A percentile compares a stretch with the other conserved stretches of the same genome.
phyloP scores from a whole-genome alignment of 1,284 basidiomycete genomes.

The Irpex lacteus region DNA sequence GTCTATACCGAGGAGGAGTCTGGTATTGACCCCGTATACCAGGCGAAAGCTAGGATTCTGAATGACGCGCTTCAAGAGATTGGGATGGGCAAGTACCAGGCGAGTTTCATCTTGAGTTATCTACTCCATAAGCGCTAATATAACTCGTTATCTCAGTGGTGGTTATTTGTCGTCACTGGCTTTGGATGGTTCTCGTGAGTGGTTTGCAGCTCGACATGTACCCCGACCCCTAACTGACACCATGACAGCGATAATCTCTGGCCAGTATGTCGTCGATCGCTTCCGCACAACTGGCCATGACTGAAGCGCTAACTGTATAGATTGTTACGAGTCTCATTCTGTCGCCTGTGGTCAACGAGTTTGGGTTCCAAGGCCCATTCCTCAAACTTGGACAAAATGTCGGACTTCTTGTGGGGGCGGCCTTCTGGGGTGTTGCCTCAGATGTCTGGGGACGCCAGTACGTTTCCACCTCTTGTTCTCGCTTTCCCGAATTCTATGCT shows the following conservation, averaged over 20 bases:
- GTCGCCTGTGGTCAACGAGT: conserved; percentile 54
- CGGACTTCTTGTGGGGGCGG: conserved; percentile 66
- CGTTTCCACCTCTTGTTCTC: conserved; percentile 25
- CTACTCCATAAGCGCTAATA: background rate
- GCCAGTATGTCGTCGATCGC: conserved; percentile 42
- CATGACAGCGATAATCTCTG: conserved; percentile 56
- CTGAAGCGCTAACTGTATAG: conserved; percentile 17
- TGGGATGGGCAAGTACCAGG: conserved; percentile 73
- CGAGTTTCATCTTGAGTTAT: conserved; percentile 1
- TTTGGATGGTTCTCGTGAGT: conserved; percentile 44
- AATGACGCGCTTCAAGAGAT: conserved; percentile 70
- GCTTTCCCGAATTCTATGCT: background rate
- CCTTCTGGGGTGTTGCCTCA: conserved; percentile 59
- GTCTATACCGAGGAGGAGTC: conserved; percentile 43
- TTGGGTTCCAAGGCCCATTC: conserved; percentile 50
- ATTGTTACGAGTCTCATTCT: conserved; percentile 57
- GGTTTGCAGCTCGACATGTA: background rate
- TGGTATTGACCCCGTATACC: conserved; percentile 57
- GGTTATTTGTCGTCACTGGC: conserved; percentile 17
- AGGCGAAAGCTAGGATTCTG: conserved; percentile 58
- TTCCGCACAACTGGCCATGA: background rate
- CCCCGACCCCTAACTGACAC: conserved; percentile 10
- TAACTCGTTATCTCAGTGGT: conserved; percentile 15
- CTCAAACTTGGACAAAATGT: conserved; percentile 55
- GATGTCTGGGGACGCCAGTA: conserved; percentile 61